Base-by-base conservation (phyloP, 108 stramenopile species). In the Nitzschia sp. region DNA sequence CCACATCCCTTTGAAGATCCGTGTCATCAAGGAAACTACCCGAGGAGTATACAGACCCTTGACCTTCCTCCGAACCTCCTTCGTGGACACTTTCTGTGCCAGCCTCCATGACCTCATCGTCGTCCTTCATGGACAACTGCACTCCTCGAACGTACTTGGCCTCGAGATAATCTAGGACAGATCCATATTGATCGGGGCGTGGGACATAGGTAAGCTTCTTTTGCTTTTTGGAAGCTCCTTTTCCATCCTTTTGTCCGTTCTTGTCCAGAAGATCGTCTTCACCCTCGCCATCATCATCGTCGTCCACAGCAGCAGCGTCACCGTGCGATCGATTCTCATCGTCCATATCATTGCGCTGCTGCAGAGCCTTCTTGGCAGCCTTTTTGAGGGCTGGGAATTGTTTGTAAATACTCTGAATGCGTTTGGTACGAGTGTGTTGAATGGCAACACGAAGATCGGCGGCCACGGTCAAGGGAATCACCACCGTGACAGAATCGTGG, bases 61-160 rank as follows among this genome's bases (percentile, higher is more conserved):
- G 72, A 19, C 79, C 87, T 34, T 86, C 83, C 0, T 82, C 76
- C 22, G 79, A 79, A 34, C 77, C 72, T 20, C 74, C 79, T 3
- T 51, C 56, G 26, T 55, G 53, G 10, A 52, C 59, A 24, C 58
- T 62, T 44, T 73, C 73, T 53, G 65, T 46, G 42, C 67, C 72
- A 10, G 51, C 75, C 10, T 51, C 66, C 29, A 34, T 34, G 29
- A 34, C 29, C 20, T 20, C 67, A 55, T 77, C 72, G 39, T 85
- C 81, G 57, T 85, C 78, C 12, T 77, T 68, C 12, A 80, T 80
- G 0, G 75, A 77, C 54, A 91, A 66, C 85, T 84, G 83, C 12
- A 94, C 88, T 22, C 92, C 92, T 40, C 84, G 72, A 0, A 84
- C 90, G 56, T 94, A 94, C 59, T 94, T 94, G 34, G 92, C 92